Base-by-base conservation (phyloP, 352 stramenopile species). In the Phytophthora colocasiae region DNA sequence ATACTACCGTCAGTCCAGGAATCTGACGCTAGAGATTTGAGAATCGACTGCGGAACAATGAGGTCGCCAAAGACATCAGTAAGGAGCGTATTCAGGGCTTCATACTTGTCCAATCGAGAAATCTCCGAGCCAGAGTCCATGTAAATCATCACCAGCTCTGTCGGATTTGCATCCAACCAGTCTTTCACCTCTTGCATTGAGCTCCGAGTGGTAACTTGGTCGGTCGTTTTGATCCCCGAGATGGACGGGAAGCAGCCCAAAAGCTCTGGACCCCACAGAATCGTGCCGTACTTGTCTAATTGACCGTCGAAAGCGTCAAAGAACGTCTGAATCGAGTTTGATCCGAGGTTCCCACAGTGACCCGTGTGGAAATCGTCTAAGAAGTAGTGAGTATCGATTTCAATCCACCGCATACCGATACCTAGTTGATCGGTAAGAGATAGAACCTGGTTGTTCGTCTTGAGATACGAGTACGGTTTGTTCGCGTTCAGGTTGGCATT, bases 311-410 rank as follows among this genome's bases (percentile, higher is more conserved):
- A 66, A 3, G 74, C 71, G 17, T 71, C 48, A 31, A 85, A 83
- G 46, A 85, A 69, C 1, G 64, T 61, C 45, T 74, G 34, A 26
- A 85, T 64, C 6, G 71, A 77, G 40, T 61, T 51, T 2, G 62
- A 88, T 15, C 65, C 70, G 4, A 87, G 69, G 48, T 76, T 78
- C 19, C 80, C 80, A 26, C 83, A 91, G 44, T 91, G 83, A 3
- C 72, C 81, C n/a, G 76, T 82, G 51, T 74, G 77, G 22, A 91
- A 71, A 24, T 89, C 71, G 9, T 78, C 66, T 26, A 87, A 49
- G 60, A 90, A 90, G 60, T 74, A 90, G 66, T 91, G 83, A 22
- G 80, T 83, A 57, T 91, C 80, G 22, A 91, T 71, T 63, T 91
- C 83, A 15, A 91, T 34, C 51, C 64, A 87, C 3, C 83, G 77